A percentile compares a stretch with the other conserved stretches of the same genome.
Conservation (phyloP, 2,329 filamentous ascomycete genomes). For the Epichloe gansuensis region DNA sequence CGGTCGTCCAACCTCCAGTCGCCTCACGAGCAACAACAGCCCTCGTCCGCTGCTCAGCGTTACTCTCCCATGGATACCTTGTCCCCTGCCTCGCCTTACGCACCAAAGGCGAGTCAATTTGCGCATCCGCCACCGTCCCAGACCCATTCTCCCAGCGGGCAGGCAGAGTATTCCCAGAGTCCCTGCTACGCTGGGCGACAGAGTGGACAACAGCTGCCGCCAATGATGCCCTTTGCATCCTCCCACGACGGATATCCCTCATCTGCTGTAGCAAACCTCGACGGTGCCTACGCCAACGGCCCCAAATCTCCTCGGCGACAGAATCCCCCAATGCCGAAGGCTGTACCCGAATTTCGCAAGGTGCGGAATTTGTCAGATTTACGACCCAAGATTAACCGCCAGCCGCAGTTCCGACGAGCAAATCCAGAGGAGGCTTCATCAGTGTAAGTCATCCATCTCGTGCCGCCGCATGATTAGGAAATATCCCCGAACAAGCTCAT, state of each 20-base stretch:
- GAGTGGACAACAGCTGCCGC: conserved; percentile 54
- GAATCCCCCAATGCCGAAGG: conserved; percentile 38
- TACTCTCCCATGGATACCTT: conserved; percentile 94
- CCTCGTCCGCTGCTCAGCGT: conserved; percentile 73
- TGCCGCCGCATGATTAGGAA: neutral
- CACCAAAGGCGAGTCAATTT: conserved; percentile 48
- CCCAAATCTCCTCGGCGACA: conserved; percentile 46
- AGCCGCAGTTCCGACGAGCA: conserved; percentile 83
- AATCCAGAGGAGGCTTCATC: conserved; percentile 95
- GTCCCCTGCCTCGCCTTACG: conserved; percentile 70
- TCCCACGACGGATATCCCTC: conserved; percentile 62
- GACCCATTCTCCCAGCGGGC: conserved; percentile 69
- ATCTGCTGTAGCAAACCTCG: conserved; percentile 58
- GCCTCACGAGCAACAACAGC: conserved; percentile 43
- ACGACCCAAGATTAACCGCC: conserved; percentile 69
- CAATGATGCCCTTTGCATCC: conserved; percentile 57
- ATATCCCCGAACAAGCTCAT: neutral
- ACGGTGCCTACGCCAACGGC: conserved; percentile 48
- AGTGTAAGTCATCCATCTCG: conserved; percentile 51
- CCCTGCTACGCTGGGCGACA: conserved; percentile 45
- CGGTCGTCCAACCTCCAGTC: conserved; percentile 55
- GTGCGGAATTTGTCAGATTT: conserved; percentile 62
- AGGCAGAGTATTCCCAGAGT: conserved; percentile 46
- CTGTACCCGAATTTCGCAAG: conserved; percentile 80
- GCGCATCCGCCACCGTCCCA: conserved; percentile 38